Evolutionary conservation across 345 rosid genomes (phyloP), one percentile per base, ranked within the genome.

Genomic region (Populus euphratica): DNA sequence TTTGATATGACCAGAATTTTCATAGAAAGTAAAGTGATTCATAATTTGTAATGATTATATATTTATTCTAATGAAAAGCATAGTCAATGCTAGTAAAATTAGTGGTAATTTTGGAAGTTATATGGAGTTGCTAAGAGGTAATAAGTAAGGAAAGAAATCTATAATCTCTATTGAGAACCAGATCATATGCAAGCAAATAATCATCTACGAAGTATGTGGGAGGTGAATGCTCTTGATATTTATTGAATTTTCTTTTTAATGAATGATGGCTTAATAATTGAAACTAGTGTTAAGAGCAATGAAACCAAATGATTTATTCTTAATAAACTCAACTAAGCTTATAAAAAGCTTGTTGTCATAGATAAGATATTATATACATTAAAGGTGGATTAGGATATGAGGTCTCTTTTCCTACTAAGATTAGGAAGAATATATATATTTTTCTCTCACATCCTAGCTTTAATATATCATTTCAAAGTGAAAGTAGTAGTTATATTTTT

Each of bases 141-240:
- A 96, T 35, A 98, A 96, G 76, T 98, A 96, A 76, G 89, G 86
- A 73, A 96, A 90, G 80, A 86, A 86, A 50, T 81, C 97, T 17
- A 86, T 93, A 68, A 91, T 95, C 79, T 96, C 91, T n/a, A 81
- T 89, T 35, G 97, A 93, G 89, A 94, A 96, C 76, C 97, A 92
- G 70, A 33, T 33, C 35, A 86, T 92, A 79, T 90, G 85, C 80
- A 92, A 92, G 86, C 97, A 96, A 87, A 96, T 92, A 97, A 92
- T 93, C 21, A 84, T 96, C 25, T 96, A 89, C 7, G 94, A 96
- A 98, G 97, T 93, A 78, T 43, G 79, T 54, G 61, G 21, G 25
- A 18, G 0, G 3, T 54, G 61, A 54, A 8, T 54, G 4, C 6
- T 21, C 25, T 54, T 0, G n/a, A 21, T 21, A 54, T 54, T 9